These are phyloP conservation scores for Nelumbo lutea DNA, from an alignment of 164 flowering plant species.

Conservation along the genomic window DNA sequence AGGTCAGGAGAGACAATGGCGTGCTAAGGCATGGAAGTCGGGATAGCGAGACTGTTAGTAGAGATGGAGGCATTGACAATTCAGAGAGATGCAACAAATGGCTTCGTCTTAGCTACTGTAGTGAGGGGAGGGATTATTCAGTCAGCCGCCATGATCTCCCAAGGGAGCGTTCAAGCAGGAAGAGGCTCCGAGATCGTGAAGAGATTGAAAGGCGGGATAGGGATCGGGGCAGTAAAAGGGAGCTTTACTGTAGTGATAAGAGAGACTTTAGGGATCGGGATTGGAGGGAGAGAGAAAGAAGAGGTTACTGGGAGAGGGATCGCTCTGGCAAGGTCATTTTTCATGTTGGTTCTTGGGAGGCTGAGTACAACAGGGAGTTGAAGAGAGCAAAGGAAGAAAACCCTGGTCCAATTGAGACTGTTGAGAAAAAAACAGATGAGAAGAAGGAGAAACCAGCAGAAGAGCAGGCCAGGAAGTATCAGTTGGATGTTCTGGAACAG, in stretches of 20 bases:
- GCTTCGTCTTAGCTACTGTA: slow-evolving; percentile 20
- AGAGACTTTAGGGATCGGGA: slow-evolving; percentile 50
- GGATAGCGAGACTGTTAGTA: slow-evolving; percentile 9
- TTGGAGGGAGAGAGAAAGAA: slow-evolving; percentile 50
- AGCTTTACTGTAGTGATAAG: slow-evolving; percentile 28
- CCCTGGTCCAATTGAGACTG: slow-evolving; percentile 27
- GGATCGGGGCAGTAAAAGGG: slow-evolving; percentile 48
- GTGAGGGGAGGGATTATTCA: slow-evolving; percentile 18
- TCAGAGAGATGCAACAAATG: slow-evolving; percentile 42
- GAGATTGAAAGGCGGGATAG: slow-evolving; percentile 49
- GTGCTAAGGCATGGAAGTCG: slow-evolving; percentile 10
- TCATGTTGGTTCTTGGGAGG: slow-evolving; percentile 68
- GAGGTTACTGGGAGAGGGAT: slow-evolving; percentile 97
- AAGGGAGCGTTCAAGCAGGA: slow-evolving; percentile 35
- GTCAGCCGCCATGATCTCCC: slow-evolving; percentile 17
- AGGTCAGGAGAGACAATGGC: slow-evolving; percentile 14
- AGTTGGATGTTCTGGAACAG: slow-evolving; percentile 95
- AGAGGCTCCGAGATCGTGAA: slow-evolving; percentile 53
- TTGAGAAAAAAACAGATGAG: slow-evolving; percentile 45
- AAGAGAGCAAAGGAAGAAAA: slow-evolving; percentile 32
- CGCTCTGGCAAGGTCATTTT: slow-evolving; percentile 57
- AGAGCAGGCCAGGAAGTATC: slow-evolving; percentile 85
- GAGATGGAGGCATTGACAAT: slow-evolving; percentile 24
- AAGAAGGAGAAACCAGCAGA: slow-evolving; percentile 55
- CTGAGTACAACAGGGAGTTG: slow-evolving; percentile 37